A percentile compares a stretch with the other conserved stretches of the same genome.
phyloP scores from a whole-genome alignment of 305 asterid species.

The Rubia peregrina region DNA sequence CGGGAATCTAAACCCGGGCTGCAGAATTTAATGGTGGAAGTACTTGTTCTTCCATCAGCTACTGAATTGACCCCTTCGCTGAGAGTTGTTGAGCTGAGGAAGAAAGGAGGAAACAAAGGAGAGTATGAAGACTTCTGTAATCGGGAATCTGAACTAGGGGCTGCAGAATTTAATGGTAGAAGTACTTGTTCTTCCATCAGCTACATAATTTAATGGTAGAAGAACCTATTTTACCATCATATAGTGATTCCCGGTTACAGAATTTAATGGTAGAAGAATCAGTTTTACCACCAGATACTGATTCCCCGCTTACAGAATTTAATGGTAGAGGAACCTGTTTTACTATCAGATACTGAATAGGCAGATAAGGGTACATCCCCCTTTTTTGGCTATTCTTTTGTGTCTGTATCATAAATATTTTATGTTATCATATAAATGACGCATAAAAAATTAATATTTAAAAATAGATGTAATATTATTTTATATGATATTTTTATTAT shows the following conservation, averaged over 20 bases:
- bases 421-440: no score
- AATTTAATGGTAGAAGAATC: slow-evolving; percentile 33
- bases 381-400: slow-evolving; percentile 19
- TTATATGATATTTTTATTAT: no score
- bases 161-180: no score
- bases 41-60: slow-evolving; percentile 10
- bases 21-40: slow-evolving; percentile 38
- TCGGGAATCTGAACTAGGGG: no score
- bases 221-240: slow-evolving; percentile 15
- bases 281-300: slow-evolving; percentile 7
- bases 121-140: no score
- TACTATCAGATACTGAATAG: slow-evolving; percentile 56
- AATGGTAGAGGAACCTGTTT: slow-evolving; percentile 22
- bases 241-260: slow-evolving; percentile 36
- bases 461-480: no score
- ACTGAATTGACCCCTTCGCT: not conserved
- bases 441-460: no score
- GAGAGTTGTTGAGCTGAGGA: no score
- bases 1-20: slow-evolving; percentile 61
- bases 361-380: slow-evolving; percentile 23
- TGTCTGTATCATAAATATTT: slow-evolving; percentile 26
- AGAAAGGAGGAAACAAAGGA: no score
- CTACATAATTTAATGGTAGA: slow-evolving; percentile 41
- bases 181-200: no score
- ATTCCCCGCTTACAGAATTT: slow-evolving; percentile 54